These are phyloP conservation scores for Plectosphaerella plurivora DNA, from an alignment of 2,329 filamentous ascomycete genomes.

Conservation along the genomic window DNA sequence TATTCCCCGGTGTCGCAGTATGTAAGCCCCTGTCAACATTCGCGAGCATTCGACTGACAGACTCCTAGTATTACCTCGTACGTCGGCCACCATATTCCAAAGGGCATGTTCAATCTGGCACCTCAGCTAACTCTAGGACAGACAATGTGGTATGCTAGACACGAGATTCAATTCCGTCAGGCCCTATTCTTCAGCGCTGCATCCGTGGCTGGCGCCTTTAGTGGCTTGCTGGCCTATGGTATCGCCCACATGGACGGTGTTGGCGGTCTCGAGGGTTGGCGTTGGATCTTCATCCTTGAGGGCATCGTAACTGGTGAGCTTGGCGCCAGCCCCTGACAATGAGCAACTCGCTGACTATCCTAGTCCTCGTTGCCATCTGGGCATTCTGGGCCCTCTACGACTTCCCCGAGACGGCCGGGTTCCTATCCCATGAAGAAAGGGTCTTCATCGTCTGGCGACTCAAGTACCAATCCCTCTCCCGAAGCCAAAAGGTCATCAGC, in stretches of 20 bases:
- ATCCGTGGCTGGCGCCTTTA: slow-evolving; percentile 73
- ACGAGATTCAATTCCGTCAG: slow-evolving; percentile 49
- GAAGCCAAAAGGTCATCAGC: slow-evolving; percentile 6
- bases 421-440: slow-evolving; percentile 67
- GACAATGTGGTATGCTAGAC: slow-evolving; percentile 56
- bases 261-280: slow-evolving; percentile 51
- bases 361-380: slow-evolving; percentile 60
- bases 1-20: slow-evolving; percentile 58
- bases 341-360: no score
- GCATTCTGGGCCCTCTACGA: slow-evolving; percentile 74
- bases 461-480: slow-evolving; percentile 52
- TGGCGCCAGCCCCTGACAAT: no score
- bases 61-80: slow-evolving; percentile 18
- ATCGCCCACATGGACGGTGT: slow-evolving; percentile 67
- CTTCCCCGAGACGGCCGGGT: slow-evolving; percentile 74
- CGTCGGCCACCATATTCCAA: no score
- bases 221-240: slow-evolving; percentile 65
- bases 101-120: no score
- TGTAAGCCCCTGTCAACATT: no score
- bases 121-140: no score
- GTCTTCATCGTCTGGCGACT: slow-evolving; percentile 67
- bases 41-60: slow-evolving; percentile 7
- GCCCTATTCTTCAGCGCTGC: slow-evolving; percentile 82
- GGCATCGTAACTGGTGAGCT: slow-evolving; percentile 48
- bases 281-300: no score